Evolutionary conservation across 805 yeast species (phyloP).

Genomic region (Metschnikowia cerradonensis): DNA sequence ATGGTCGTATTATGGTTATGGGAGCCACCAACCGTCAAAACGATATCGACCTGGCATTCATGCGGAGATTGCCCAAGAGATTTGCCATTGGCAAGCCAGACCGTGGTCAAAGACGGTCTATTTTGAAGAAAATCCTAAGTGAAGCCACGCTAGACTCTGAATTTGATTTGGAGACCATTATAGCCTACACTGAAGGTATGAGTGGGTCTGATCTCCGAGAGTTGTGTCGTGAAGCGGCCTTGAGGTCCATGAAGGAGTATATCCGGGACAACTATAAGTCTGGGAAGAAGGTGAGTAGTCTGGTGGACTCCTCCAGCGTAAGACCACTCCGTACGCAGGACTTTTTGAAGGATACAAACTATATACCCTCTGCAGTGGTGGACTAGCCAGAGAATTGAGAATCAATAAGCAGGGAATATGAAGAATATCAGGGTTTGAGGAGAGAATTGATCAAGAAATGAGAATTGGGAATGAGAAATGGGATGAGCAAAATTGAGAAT

Average conservation of each 20-base stretch:
- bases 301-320: slow-evolving; percentile 40
- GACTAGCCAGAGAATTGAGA: slow-evolving; percentile 5
- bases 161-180: slow-evolving; percentile 61
- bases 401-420: not conserved
- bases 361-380: slow-evolving; percentile 12
- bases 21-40: slow-evolving; percentile 94
- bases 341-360: slow-evolving; percentile 41
- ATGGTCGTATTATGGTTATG: slow-evolving; percentile 78
- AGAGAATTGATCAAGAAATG: no score
- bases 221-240: slow-evolving; percentile 88
- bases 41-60: slow-evolving; percentile 88
- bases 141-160: slow-evolving; percentile 58
- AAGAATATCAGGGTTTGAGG: not conserved
- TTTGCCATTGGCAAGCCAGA: slow-evolving; percentile 77
- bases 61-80: slow-evolving; percentile 89
- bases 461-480: no score
- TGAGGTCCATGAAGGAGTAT: slow-evolving; percentile 82
- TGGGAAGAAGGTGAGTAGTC: slow-evolving; percentile 17
- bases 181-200: slow-evolving; percentile 57
- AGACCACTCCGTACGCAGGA: slow-evolving; percentile 65
- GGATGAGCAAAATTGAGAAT: no score
- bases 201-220: slow-evolving; percentile 94
- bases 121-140: slow-evolving; percentile 62
- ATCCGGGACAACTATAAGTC: slow-evolving; percentile 56
- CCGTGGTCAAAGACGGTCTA: slow-evolving; percentile 60